These are phyloP conservation scores for Tylopilus vinaceipallidus DNA, from an alignment of 768 basidiomycete species.

Conservation along the genomic window DNA sequence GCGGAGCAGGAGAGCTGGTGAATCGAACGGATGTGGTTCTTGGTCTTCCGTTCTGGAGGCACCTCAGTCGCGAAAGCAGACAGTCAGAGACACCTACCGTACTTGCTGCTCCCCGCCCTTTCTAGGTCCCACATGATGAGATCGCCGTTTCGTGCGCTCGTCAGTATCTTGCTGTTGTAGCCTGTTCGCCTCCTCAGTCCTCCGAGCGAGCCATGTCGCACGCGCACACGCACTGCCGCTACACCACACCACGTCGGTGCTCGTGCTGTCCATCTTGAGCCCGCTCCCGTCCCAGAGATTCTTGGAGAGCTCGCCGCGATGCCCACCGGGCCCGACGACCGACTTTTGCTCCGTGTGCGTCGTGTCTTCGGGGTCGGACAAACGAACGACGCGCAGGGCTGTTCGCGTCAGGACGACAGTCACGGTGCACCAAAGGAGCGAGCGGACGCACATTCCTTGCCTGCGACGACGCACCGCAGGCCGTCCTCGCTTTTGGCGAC, in stretches of 20 bases:
- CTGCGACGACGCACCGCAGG: constrained; percentile 64
- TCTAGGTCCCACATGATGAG: constrained; percentile 82
- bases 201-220: background rate
- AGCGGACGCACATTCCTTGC: constrained; percentile 64
- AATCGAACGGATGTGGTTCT: constrained; percentile 71
- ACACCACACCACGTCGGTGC: constrained; percentile 82
- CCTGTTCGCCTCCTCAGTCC: constrained; percentile 36
- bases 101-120: constrained; percentile 64
- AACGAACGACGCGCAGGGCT: constrained; percentile 61
- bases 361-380: constrained; percentile 47
- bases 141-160: constrained; percentile 79
- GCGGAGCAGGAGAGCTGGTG: constrained; percentile 66
- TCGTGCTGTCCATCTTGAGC: constrained; percentile 73
- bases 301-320: constrained; percentile 67
- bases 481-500: constrained; percentile 71
- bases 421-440: background rate
- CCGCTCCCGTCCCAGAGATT: constrained; percentile 80
- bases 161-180: constrained; percentile 73
- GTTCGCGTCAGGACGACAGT: constrained; percentile 17
- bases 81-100: constrained; percentile 45
- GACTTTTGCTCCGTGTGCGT: constrained; percentile 48
- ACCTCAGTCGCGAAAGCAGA: constrained; percentile 13
- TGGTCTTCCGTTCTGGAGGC: constrained; percentile 59
- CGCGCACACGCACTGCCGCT: constrained; percentile 50
- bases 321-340: constrained; percentile 55